A percentile compares a stretch with the other conserved stretches of the same genome.
Evolutionary conservation across 2,329 filamentous ascomycete species (phyloP).

Genomic region (Chaetomiaceae sp.): DNA sequence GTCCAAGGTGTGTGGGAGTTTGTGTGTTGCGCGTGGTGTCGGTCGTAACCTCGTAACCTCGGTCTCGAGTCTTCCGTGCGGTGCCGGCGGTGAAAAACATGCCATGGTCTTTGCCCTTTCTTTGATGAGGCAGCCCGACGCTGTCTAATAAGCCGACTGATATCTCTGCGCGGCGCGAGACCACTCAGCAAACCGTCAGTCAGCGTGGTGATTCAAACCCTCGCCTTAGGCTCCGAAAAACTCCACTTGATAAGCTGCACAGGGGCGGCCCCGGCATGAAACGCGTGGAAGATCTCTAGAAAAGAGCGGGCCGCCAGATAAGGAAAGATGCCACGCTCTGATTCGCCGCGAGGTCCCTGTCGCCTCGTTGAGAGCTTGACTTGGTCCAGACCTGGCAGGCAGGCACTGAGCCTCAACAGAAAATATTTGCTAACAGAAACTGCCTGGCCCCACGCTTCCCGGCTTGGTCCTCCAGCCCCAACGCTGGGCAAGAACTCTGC

Average conservation of each 20-base stretch:
- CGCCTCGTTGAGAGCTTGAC: neutral
- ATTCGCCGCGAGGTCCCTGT: conserved; percentile 10
- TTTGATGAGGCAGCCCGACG: neutral
- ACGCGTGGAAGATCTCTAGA: conserved; percentile 20
- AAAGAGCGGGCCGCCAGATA: conserved; percentile 18
- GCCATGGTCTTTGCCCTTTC: neutral
- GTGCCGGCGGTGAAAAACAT: neutral
- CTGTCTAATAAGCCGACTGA: neutral
- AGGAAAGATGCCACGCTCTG: conserved; percentile 11
- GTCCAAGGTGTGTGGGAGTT: too few relatives aligned
- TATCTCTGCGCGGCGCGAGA: neutral
- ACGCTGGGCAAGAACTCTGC: neutral
- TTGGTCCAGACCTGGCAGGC: neutral
- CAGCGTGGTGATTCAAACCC: conserved; percentile 15
- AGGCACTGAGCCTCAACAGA: conserved; percentile 13
- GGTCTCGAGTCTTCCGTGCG: too few relatives aligned
- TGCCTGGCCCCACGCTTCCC: conserved; percentile 12
- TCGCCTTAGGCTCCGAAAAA: neutral
- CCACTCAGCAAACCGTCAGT: conserved; percentile 9
- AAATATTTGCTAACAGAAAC: conserved; percentile 21
- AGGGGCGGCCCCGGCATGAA: conserved; percentile 1
- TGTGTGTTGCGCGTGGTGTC: too few relatives aligned
- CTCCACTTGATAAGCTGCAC: conserved; percentile 12
- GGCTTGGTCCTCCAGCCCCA: conserved; percentile 12
- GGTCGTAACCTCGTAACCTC: too few relatives aligned